Percentiles rank a stretch among this genome's conserved stretches.
Conservation (phyloP, 345 rosid genomes). For the Turritis glabra region DNA sequence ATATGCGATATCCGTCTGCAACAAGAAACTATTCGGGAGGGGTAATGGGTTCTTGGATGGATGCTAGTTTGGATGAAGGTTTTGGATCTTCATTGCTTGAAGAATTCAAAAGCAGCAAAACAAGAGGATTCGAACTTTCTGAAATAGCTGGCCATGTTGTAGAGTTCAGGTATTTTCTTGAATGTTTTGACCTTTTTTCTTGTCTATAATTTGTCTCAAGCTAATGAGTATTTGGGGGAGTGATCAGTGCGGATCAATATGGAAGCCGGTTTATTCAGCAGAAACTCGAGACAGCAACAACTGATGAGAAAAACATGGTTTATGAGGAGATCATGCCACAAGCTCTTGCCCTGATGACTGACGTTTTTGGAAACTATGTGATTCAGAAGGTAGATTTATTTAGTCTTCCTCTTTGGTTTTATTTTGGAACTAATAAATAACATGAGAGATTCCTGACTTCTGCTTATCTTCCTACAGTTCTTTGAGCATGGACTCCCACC, state of each 20-base stretch:
- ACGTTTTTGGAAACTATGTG: constrained; percentile 95
- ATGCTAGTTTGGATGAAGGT: constrained; percentile 51
- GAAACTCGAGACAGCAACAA: constrained; percentile 87
- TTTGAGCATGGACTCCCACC: constrained; percentile 91
- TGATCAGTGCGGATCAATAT: constrained; percentile 81
- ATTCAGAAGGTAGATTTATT: constrained; percentile 71
- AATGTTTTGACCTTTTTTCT: neutral
- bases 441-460: neutral
- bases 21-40: constrained; percentile 59
- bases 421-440: neutral
- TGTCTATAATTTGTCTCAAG: neutral
- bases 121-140: constrained; percentile 64
- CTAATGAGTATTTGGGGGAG: neutral
- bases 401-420: neutral
- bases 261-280: constrained; percentile 98
- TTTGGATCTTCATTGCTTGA: constrained; percentile 69
- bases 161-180: constrained; percentile 60
- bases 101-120: constrained; percentile 73
- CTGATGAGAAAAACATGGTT: constrained; percentile 87
- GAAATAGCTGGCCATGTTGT: constrained; percentile 75
- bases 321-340: constrained; percentile 88
- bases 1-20: constrained; percentile 53
- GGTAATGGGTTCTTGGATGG: constrained; percentile 62
- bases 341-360: constrained; percentile 84
- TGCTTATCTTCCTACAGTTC: constrained; percentile 50